Conservation (phyloP, 2,329 filamentous ascomycete species). For the Emmonsiellopsis sp. region DNA sequence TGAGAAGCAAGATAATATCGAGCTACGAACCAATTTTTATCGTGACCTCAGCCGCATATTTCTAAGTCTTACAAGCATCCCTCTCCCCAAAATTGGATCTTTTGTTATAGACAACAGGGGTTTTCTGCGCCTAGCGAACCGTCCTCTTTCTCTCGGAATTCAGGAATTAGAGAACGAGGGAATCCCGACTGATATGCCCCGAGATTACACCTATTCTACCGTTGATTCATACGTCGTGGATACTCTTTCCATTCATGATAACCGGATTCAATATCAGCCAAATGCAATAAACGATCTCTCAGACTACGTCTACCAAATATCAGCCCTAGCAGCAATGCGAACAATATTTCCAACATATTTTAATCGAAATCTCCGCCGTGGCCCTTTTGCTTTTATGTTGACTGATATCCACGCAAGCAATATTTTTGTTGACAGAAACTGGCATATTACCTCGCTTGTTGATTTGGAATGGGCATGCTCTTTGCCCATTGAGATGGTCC, state of each 20-base stretch:
- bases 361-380: conserved; percentile 20
- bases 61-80: conserved; percentile 1
- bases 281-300: conserved; percentile 14
- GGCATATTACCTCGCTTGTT: conserved; percentile 15
- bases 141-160: conserved; percentile 14
- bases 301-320: conserved; percentile 13
- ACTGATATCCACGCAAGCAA: conserved; percentile 35
- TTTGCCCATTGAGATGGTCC: conserved; percentile 18
- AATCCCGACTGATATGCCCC: conserved; percentile 14
- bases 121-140: conserved; percentile 9
- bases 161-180: conserved; percentile 14
- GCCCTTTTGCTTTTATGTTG: conserved; percentile 27
- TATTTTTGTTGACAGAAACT: conserved; percentile 10
- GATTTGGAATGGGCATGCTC: conserved; percentile 9
- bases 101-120: conserved; percentile 12
- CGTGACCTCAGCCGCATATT: conserved; percentile 6
- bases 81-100: conserved; percentile 10
- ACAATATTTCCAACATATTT: conserved; percentile 20
- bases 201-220: conserved; percentile 13
- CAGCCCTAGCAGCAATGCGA: conserved; percentile 22
- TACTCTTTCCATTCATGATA: conserved; percentile 16
- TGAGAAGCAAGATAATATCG: neutral
- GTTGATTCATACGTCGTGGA: conserved; percentile 15
- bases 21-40: conserved; percentile 9
- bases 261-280: conserved; percentile 16